Conservation (phyloP, 345 rosid genomes). For the Microthlaspi erraticum region DNA sequence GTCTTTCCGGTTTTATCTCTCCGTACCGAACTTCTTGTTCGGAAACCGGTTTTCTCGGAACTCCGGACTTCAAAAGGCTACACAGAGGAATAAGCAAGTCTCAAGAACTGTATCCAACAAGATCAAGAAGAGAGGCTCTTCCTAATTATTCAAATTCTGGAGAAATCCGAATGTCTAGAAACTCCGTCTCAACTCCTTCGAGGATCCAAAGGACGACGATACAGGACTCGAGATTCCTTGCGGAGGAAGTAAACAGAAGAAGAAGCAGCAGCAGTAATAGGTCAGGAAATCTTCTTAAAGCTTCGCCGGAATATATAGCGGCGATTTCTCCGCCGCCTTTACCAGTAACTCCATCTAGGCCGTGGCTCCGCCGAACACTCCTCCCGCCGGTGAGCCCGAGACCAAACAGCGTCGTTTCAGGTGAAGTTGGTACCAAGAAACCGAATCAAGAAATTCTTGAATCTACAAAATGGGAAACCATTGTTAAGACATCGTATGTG, state of each 20-base stretch:
- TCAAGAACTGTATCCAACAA: slow-evolving; percentile 58
- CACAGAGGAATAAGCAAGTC: slow-evolving; percentile 55
- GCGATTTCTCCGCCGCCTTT: slow-evolving; percentile 59
- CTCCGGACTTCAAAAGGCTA: slow-evolving; percentile 52
- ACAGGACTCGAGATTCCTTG: slow-evolving; percentile 35
- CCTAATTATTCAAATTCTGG: slow-evolving; percentile 49
- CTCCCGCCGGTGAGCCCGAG: slow-evolving; percentile 57
- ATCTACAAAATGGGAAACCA: slow-evolving; percentile 90
- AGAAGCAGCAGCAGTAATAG: slow-evolving; percentile 12
- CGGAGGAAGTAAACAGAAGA: slow-evolving; percentile 39
- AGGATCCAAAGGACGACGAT: slow-evolving; percentile 41
- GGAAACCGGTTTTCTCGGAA: slow-evolving; percentile 55
- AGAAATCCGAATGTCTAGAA: slow-evolving; percentile 36
- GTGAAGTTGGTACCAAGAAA: slow-evolving; percentile 44
- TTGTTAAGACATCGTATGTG: slow-evolving; percentile 78
- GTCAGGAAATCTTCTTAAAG: slow-evolving; percentile 29
- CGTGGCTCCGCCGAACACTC: slow-evolving; percentile 82
- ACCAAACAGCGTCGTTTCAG: slow-evolving; percentile 40
- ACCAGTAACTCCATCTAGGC: slow-evolving; percentile 79
- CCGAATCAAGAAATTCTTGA: slow-evolving; percentile 48
- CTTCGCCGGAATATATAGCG: slow-evolving; percentile 30
- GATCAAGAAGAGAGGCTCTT: slow-evolving; percentile 52
- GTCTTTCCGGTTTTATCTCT: slow-evolving; percentile 58
- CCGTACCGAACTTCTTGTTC: slow-evolving; percentile 60
- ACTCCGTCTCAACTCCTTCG: slow-evolving; percentile 41